Evolutionary conservation across 2,329 filamentous ascomycete species (phyloP).

Genomic region (Helotiales sp.): DNA sequence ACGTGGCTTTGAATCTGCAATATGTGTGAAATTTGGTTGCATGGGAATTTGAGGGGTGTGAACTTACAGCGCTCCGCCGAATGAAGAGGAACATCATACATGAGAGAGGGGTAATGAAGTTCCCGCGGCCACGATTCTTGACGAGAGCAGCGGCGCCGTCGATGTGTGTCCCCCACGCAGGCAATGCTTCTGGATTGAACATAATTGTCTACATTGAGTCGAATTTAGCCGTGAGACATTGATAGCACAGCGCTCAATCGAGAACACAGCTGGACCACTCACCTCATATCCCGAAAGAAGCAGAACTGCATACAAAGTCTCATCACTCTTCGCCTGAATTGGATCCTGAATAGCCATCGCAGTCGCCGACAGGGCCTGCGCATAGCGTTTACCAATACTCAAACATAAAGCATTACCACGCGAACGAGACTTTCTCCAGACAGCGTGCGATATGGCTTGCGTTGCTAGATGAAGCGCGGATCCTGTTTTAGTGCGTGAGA

Average conservation of each 20-base stretch:
- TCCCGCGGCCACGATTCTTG: slow-evolving; percentile 20
- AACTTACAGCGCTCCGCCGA: slow-evolving; percentile 25
- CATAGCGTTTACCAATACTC: slow-evolving; percentile 20
- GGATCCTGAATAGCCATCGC: slow-evolving; percentile 23
- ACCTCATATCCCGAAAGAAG: slow-evolving; percentile 31
- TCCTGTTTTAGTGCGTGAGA: slow-evolving; percentile 6
- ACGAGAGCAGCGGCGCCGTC: slow-evolving; percentile 25
- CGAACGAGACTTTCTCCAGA: slow-evolving; percentile 16
- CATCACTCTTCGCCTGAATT: slow-evolving; percentile 24
- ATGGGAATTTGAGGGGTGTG: not conserved
- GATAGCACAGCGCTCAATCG: not conserved
- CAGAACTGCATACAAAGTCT: slow-evolving; percentile 28
- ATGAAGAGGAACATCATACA: slow-evolving; percentile 30
- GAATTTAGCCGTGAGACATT: not conserved
- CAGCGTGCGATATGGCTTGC: slow-evolving; percentile 25
- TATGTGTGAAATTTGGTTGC: not conserved
- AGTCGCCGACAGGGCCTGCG: slow-evolving; percentile 18
- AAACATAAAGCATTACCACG: not conserved
- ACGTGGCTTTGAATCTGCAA: slow-evolving; percentile 24
- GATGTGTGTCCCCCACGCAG: slow-evolving; percentile 27
- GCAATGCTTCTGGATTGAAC: slow-evolving; percentile 20
- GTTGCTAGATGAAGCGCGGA: slow-evolving; percentile 23
- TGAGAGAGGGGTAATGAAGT: slow-evolving; percentile 15
- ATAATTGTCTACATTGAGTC: slow-evolving; percentile 21
- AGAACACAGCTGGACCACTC: slow-evolving; percentile 4